Evolutionary conservation across 1,284 basidiomycete species (phyloP), one percentile per base, ranked within the genome.

Genomic region (Somion occarium): DNA sequence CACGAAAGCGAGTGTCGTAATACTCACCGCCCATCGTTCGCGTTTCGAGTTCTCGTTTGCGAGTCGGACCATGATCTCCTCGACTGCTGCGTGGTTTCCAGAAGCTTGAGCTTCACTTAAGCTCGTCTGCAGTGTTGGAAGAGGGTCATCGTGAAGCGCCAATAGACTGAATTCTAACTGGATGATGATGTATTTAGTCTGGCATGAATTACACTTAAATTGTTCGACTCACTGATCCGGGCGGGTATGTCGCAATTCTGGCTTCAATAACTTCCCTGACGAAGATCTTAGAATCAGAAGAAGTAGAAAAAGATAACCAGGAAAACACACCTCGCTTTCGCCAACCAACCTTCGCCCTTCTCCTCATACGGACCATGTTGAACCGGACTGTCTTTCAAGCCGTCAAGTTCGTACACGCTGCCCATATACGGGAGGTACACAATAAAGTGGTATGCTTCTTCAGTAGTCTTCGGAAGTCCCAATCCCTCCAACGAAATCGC

Each of bases 361-460:
- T 84, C 83, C 24, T 79, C 73, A 58, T 76, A 84, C 30, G 75
- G 64, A 5, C 89, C 90, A 66, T 98, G 94, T 53, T 76, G 79
- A n/a, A 96, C 78, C 3, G 93, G 86, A 55, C 76, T 71, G 45
- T 75, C 69, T 63, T 92, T 91, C 56, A 98, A 70, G 2, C 93
- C 93, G 65, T 97, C 94, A 27, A 98, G 76, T 69, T 98, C 94
- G 68, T 93, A 96, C 45, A 98, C 71, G 26, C 80, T 76, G 12
- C 90, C 93, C 65, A 84, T 79, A 44, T 85, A 74, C 2, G 94
- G 94, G 44, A 94, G 69, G 67, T 96, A 98, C 3, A 93, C 85
- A 42, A 96, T 85, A 62, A 96, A 96, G 63, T 97, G 93, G 69
- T 94, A 98, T 11, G 92, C 92, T 60, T 96, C 93, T 63, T 93